Evolutionary conservation across 805 yeast species (phyloP).

Genomic region (Candida sithepensis): DNA sequence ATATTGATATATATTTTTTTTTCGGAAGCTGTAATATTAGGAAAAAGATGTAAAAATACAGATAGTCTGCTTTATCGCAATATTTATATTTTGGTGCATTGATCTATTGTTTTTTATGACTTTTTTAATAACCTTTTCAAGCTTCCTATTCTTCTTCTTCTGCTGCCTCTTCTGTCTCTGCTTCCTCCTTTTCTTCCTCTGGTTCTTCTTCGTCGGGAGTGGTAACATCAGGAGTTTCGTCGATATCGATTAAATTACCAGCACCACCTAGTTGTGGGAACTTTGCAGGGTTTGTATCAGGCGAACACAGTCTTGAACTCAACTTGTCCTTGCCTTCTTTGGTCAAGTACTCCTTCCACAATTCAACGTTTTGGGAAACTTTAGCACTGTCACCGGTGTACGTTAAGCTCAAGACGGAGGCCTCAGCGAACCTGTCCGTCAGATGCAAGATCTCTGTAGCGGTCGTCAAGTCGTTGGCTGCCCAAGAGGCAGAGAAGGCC

Average conservation of each 20-base stretch:
- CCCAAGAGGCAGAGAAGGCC: conserved; percentile 92
- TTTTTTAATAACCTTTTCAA: conserved; percentile 1
- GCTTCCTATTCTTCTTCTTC: conserved; percentile 13
- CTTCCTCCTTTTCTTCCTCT: conserved; percentile 10
- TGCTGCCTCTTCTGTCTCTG: conserved; percentile 19
- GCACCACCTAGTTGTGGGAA: conserved; percentile 40
- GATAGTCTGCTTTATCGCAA: conserved; percentile 17
- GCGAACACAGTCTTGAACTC: conserved; percentile 57
- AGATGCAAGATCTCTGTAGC: conserved; percentile 64
- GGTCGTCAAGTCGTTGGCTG: conserved; percentile 62
- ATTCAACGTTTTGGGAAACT: conserved; percentile 43
- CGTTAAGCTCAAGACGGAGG: conserved; percentile 73
- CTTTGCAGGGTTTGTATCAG: conserved; percentile 31
- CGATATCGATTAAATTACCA: conserved; percentile 26
- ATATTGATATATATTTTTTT: neutral
- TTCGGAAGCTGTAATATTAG: neutral
- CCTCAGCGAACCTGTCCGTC: conserved; percentile 77
- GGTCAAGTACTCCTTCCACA: conserved; percentile 65
- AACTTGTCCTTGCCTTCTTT: conserved; percentile 50
- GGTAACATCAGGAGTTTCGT: conserved; percentile 10
- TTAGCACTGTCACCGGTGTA: conserved; percentile 49
- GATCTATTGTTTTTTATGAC: neutral
- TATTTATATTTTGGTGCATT: conserved; percentile 2
- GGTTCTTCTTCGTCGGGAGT: conserved; percentile 13
- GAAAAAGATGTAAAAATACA: neutral